Conservation (phyloP, 176 grass and related monocot species). For the Carex myosuroides region DNA sequence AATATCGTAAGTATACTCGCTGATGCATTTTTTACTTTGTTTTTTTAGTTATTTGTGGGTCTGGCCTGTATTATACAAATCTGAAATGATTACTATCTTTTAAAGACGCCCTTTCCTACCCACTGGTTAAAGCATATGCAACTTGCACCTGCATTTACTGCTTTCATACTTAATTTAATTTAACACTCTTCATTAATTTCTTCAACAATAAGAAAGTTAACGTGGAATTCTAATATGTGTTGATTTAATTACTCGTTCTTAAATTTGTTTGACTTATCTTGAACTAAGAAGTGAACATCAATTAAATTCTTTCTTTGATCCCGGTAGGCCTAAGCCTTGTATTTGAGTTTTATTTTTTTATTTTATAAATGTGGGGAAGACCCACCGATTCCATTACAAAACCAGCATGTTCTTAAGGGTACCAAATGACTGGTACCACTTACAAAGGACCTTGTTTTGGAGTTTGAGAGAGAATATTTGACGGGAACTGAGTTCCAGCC, state of each 20-base stretch:
- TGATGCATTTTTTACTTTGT: neutral
- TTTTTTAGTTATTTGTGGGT: neutral
- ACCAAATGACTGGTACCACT: too few species aligned
- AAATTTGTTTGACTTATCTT: neutral
- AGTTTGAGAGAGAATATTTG: neutral
- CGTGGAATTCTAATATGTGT: neutral
- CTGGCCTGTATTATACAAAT: neutral
- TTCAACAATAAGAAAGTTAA: too few species aligned
- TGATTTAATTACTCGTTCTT: neutral
- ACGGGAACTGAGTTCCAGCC: neutral
- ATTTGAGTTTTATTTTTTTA: neutral
- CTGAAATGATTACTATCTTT: neutral
- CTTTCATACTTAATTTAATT: constrained; percentile 3
- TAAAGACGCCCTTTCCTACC: neutral
- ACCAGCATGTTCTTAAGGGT: too few species aligned
- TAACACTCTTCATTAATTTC: neutral
- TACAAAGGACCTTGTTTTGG: too few species aligned
- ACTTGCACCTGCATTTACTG: neutral
- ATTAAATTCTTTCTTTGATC: neutral
- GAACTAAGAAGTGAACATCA: neutral
- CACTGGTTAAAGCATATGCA: neutral
- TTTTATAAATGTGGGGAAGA: too few species aligned
- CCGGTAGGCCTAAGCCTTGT: neutral
- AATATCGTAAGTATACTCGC: constrained; percentile 53
- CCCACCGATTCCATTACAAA: too few species aligned